Evolutionary conservation across 768 basidiomycete genomes (phyloP).

Genomic region (Hysterangium stoloniferum): DNA sequence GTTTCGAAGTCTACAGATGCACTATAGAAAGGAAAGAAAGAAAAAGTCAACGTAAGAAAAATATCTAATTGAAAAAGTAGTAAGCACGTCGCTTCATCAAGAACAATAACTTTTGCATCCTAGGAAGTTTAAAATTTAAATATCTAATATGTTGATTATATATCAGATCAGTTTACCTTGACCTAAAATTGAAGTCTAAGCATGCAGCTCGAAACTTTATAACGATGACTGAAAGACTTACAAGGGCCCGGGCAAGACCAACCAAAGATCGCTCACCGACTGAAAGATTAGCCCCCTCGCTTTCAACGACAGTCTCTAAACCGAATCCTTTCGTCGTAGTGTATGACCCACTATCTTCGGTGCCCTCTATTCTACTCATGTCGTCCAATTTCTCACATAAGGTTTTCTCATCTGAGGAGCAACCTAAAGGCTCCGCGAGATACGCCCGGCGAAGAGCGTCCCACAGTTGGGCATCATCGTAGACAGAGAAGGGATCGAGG

Average conservation of each 20-base stretch:
- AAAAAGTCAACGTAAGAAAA: neutral
- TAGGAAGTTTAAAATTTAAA: slow-evolving; percentile 35
- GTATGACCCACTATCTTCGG: slow-evolving; percentile 2
- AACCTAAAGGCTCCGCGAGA: slow-evolving; percentile 31
- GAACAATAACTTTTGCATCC: slow-evolving; percentile 35
- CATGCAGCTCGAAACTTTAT: slow-evolving; percentile 31
- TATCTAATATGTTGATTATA: slow-evolving; percentile 12
- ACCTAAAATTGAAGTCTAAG: slow-evolving; percentile 17
- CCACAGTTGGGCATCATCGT: slow-evolving; percentile 59
- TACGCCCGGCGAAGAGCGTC: slow-evolving; percentile 65
- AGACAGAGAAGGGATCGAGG: slow-evolving; percentile 51
- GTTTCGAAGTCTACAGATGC: slow-evolving; percentile 38
- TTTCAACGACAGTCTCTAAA: slow-evolving; percentile 44
- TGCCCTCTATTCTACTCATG: slow-evolving; percentile 22
- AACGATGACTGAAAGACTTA: slow-evolving; percentile 34
- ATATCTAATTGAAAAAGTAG: neutral
- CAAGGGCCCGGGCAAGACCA: slow-evolving; percentile 45
- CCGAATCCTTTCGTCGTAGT: slow-evolving; percentile 31
- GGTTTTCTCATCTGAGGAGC: slow-evolving; percentile 28
- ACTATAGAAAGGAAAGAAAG: slow-evolving; percentile 19
- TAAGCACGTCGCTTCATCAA: slow-evolving; percentile 39
- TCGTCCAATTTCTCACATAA: slow-evolving; percentile 32
- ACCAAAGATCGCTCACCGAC: slow-evolving; percentile 42
- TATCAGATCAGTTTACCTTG: slow-evolving; percentile 14
- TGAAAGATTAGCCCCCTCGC: slow-evolving; percentile 43